Percentiles rank a stretch among this genome's conserved stretches.
Conservation (phyloP, 768 basidiomycete species). For the Lactarius pseudohatsudake region DNA sequence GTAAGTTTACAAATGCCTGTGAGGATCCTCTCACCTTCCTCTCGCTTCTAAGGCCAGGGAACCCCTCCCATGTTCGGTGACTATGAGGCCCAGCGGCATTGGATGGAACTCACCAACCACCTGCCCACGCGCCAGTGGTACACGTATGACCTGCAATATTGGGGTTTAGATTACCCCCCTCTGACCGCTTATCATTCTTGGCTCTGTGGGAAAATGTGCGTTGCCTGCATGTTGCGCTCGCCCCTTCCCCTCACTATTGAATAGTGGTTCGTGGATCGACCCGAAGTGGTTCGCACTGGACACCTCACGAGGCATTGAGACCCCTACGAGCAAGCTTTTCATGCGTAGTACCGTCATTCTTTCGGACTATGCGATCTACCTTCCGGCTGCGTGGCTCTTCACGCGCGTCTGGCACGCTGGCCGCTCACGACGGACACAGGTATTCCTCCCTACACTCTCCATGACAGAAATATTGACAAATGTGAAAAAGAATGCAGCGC, state of each 20-base stretch:
- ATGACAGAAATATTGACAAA: neutral
- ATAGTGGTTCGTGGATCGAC: constrained; percentile 51
- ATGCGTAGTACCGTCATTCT: constrained; percentile 78
- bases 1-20: constrained; percentile 43
- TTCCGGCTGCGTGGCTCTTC: constrained; percentile 72
- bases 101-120: constrained; percentile 90
- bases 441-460: constrained; percentile 35
- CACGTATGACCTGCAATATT: constrained; percentile 82
- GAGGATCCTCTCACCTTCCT: neutral
- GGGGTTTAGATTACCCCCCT: constrained; percentile 96
- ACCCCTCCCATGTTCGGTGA: constrained; percentile 88
- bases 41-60: constrained; percentile 54
- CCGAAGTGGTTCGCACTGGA: constrained; percentile 71
- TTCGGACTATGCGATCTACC: constrained; percentile 69
- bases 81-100: constrained; percentile 92
- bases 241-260: neutral
- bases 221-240: constrained; percentile 23
- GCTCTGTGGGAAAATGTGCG: constrained; percentile 75
- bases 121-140: constrained; percentile 82
- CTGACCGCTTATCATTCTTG: constrained; percentile 89
- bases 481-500: constrained; percentile 53
- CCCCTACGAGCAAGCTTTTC: constrained; percentile 61
- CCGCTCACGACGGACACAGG: constrained; percentile 78
- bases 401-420: constrained; percentile 61
- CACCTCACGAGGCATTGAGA: constrained; percentile 71